A percentile compares a stretch with the other conserved stretches of the same genome.
These are phyloP conservation scores for Gnetum montanum DNA, from an alignment of 75 land plant genomes.

Conservation along the genomic window DNA sequence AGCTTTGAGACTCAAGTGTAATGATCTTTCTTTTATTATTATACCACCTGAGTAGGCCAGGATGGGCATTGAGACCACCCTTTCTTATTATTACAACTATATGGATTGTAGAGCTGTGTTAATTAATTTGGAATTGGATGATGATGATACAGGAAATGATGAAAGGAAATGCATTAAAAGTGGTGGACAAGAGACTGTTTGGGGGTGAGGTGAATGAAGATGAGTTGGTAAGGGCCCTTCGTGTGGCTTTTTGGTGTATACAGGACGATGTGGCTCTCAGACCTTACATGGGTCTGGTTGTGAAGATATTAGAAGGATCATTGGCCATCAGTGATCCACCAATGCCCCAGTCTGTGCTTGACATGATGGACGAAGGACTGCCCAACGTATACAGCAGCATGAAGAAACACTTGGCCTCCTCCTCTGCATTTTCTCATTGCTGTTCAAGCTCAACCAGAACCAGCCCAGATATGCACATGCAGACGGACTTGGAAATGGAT, in stretches of 20 bases:
- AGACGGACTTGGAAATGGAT: too few relatives aligned
- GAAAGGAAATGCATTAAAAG: conserved; percentile 25
- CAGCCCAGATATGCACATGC: not conserved
- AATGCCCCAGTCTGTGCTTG: conserved; percentile 6
- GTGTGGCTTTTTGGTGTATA: conserved; percentile 66
- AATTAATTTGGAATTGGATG: too few relatives aligned
- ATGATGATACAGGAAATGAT: conserved; percentile 45
- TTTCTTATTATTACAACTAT: too few relatives aligned
- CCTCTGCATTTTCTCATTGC: too few relatives aligned
- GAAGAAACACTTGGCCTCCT: conserved; percentile 1
- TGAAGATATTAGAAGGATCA: conserved; percentile 61
- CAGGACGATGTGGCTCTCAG: conserved; percentile 53
- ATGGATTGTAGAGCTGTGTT: too few relatives aligned
- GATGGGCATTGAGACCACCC: too few relatives aligned
- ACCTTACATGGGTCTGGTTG: conserved; percentile 55
- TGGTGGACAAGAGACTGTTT: conserved; percentile 26
- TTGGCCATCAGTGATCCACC: conserved; percentile 29
- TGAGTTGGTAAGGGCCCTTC: conserved; percentile 31
- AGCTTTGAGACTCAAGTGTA: too few relatives aligned
- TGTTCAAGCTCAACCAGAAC: conserved; percentile 4
- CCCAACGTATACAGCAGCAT: conserved; percentile 1
- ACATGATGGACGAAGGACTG: conserved; percentile 6
- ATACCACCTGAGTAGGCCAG: too few relatives aligned
- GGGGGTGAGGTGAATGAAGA: conserved; percentile 29
- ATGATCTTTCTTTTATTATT: too few relatives aligned